Evolutionary conservation across 345 rosid genomes (phyloP).

Genomic region (Viola odorata): DNA sequence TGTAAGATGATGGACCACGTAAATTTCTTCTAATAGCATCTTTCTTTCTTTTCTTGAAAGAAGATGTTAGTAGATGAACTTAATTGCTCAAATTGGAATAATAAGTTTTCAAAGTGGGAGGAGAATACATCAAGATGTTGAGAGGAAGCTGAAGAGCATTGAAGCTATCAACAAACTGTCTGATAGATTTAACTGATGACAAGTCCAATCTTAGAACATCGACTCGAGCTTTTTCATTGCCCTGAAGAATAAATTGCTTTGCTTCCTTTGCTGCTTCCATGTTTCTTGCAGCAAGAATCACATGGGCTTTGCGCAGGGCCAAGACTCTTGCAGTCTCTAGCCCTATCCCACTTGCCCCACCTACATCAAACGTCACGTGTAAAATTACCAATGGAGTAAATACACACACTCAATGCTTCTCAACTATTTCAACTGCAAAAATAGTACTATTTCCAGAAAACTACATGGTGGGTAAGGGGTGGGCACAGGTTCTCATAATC

Average conservation of each 20-base stretch:
- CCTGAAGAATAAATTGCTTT: conserved; percentile 38
- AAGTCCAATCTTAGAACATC: conserved; percentile 56
- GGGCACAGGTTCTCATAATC: neutral
- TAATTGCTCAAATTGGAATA: neutral
- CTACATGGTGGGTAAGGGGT: neutral
- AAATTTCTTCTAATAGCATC: neutral
- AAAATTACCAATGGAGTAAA: neutral
- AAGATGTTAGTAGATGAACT: neutral
- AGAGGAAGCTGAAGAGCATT: conserved; percentile 59
- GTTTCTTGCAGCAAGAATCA: conserved; percentile 76
- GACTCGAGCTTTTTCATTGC: conserved; percentile 33
- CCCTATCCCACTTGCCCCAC: conserved; percentile 94
- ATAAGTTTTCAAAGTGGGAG: neutral
- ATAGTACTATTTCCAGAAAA: neutral
- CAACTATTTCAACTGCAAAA: neutral
- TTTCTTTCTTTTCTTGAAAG: no score
- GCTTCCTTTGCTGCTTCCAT: conserved; percentile 66
- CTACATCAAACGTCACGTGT: conserved; percentile 22
- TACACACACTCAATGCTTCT: neutral
- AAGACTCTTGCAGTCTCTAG: conserved; percentile 82
- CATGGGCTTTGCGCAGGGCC: conserved; percentile 60
- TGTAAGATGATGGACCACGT: neutral
- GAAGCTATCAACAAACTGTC: conserved; percentile 42
- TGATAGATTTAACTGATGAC: conserved; percentile 51
- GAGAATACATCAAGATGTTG: conserved; percentile 59